A percentile compares a stretch with the other conserved stretches of the same genome.
Evolutionary conservation across 2,329 filamentous ascomycete species (phyloP).

Genomic region (Pseudopyricularia cyperi): DNA sequence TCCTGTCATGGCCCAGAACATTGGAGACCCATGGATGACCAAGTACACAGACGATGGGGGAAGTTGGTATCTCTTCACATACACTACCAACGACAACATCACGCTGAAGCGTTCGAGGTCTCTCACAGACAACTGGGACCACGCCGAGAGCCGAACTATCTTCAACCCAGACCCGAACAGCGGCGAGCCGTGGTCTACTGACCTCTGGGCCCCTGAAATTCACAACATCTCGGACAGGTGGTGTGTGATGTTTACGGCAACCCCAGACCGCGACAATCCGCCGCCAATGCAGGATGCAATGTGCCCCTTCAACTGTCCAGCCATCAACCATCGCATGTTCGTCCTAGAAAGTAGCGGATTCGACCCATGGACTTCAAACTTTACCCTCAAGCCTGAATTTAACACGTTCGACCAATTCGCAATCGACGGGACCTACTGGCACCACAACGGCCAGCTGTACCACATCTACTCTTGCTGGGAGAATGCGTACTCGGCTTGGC

Average conservation of each 20-base stretch:
- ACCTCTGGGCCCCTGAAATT: slow-evolving; percentile 21
- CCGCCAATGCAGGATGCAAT: slow-evolving; percentile 18
- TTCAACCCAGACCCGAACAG: slow-evolving; percentile 19
- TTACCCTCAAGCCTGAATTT: slow-evolving; percentile 17
- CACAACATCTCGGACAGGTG: slow-evolving; percentile 14
- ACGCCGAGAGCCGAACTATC: slow-evolving; percentile 20
- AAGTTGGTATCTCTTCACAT: slow-evolving; percentile 26
- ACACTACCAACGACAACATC: slow-evolving; percentile 23
- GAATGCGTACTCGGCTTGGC: slow-evolving; percentile 19
- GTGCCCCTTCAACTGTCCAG: slow-evolving; percentile 20
- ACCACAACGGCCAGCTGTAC: slow-evolving; percentile 16
- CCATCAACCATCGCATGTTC: slow-evolving; percentile 23
- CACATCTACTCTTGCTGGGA: slow-evolving; percentile 23
- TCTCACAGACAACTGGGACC: slow-evolving; percentile 26
- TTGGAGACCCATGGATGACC: slow-evolving; percentile 26
- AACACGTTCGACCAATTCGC: slow-evolving; percentile 22
- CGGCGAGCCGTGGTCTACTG: slow-evolving; percentile 20
- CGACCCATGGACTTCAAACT: slow-evolving; percentile 19
- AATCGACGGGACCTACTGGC: slow-evolving; percentile 22
- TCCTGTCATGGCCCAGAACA: slow-evolving; percentile 22
- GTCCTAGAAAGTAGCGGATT: slow-evolving; percentile 16
- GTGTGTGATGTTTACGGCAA: slow-evolving; percentile 18
- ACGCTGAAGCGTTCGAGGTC: slow-evolving; percentile 21
- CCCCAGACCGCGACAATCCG: slow-evolving; percentile 19
- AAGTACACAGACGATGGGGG: slow-evolving; percentile 17